Evolutionary conservation across 768 basidiomycete species (phyloP), one percentile per base, ranked within the genome.

Genomic region (Crepidotus variabilis): DNA sequence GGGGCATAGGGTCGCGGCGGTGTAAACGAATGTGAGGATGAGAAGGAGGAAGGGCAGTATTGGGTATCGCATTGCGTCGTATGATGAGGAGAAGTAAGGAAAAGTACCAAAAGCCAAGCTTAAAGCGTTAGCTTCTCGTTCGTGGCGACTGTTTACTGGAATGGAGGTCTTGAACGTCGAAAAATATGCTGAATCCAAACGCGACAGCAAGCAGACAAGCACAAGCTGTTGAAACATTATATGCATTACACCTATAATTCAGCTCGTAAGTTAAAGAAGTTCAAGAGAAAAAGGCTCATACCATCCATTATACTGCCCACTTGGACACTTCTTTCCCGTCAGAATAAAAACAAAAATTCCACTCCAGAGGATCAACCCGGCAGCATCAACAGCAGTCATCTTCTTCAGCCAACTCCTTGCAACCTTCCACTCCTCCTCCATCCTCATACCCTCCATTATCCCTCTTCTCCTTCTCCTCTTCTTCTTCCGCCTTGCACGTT

Each of bases 81-180:
- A 49, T 16, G 21, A 13, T 51, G 36, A 34, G 46, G 22, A 22
- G 20, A 43, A 45, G 23, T n/a, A n/a, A n/a, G n/a, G n/a, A n/a
- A n/a, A n/a, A n/a, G n/a, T n/a, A n/a, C n/a, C n/a, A 22, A 21
- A 14, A 22, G 34, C n/a, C 21, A 18, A 33, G 28, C n/a, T 11
- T 21, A 55, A 18, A 45, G 46, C 14, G 46, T 57, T 62, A 66
- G 43, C 47, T 57, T 64, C 74, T 68, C 52, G 84, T 87, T 71
- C 87, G 78, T 57, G 86, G 87, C 14, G 83, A 86, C 28, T 71
- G 70, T 60, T 80, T 83, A 68, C 85, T 87, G 20, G 77, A 73
- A 59, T 79, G 73, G 33, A 88, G 62, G 67, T 88, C 87, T 67
- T 86, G 84, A 51, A 87, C 78, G 56, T 82, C 83, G 65, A 87